Evolutionary conservation across 768 basidiomycete genomes (phyloP).

Genomic region (Suillus plorans): DNA sequence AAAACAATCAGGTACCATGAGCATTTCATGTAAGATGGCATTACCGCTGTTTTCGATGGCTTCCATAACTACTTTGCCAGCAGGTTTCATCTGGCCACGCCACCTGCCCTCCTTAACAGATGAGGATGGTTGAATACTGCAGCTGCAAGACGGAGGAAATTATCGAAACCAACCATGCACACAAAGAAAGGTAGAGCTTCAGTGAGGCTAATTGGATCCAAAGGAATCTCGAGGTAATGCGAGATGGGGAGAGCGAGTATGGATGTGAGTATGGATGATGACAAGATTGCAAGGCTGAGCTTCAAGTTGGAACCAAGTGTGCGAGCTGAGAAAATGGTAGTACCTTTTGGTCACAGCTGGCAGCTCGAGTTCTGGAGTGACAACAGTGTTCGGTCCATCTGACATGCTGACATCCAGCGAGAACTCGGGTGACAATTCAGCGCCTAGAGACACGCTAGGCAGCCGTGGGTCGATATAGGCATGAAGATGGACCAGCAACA

Average conservation of each 20-base stretch:
- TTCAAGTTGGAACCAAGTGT: conserved; percentile 77
- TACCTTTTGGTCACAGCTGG: too few relatives aligned
- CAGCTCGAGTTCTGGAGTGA: too few relatives aligned
- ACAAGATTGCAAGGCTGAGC: conserved; percentile 71
- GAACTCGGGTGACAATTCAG: too few relatives aligned
- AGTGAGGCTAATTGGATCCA: conserved; percentile 90
- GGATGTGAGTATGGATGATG: conserved; percentile 79
- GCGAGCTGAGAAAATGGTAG: conserved; percentile 67
- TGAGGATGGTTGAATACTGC: conserved; percentile 87
- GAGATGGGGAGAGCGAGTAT: conserved; percentile 79
- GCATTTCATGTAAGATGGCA: conserved; percentile 75
- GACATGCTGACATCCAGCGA: too few relatives aligned
- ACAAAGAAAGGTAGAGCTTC: conserved; percentile 98
- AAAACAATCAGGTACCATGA: conserved; percentile 13
- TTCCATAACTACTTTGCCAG: conserved; percentile 81
- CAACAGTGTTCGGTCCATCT: too few relatives aligned
- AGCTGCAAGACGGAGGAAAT: conserved; percentile 87
- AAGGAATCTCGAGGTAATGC: conserved; percentile 78
- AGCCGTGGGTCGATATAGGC: too few relatives aligned
- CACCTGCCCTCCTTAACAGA: conserved; percentile 41
- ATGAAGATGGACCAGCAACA: too few relatives aligned
- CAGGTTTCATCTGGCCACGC: conserved; percentile 61
- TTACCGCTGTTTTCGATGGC: conserved; percentile 78
- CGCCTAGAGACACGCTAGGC: too few relatives aligned
- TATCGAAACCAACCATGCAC: conserved; percentile 97